Evolutionary conservation across 2,329 filamentous ascomycete species (phyloP).

Genomic region (Claviceps fusiformis): DNA sequence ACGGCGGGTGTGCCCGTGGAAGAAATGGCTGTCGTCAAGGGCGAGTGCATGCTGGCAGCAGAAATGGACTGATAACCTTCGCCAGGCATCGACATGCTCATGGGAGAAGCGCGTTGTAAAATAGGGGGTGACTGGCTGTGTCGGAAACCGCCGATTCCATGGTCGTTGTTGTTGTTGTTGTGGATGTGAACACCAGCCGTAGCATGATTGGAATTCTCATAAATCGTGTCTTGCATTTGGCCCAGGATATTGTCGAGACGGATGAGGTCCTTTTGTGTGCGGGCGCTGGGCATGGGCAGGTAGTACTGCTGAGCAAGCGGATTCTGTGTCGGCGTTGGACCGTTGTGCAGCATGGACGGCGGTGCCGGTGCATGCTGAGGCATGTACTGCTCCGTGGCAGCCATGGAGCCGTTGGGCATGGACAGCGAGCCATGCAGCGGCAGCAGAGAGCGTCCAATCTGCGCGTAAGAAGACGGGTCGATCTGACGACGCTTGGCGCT

Average conservation of each 20-base stretch:
- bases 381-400: constrained; percentile 41
- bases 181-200: constrained; percentile 68
- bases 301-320: constrained; percentile 60
- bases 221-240: constrained; percentile 91
- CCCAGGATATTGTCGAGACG: constrained; percentile 92
- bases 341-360: constrained; percentile 37
- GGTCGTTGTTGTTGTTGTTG: constrained; percentile 42
- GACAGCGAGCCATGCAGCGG: constrained; percentile 61
- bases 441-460: constrained; percentile 79
- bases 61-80: constrained; percentile 29
- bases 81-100: constrained; percentile 20
- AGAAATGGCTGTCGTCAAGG: constrained; percentile 41
- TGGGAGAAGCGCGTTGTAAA: constrained; percentile 23
- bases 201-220: constrained; percentile 77
- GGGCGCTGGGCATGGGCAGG: constrained; percentile 72
- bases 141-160: constrained; percentile 44
- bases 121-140: constrained; percentile 40
- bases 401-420: constrained; percentile 39
- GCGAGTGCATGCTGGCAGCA: constrained; percentile 46
- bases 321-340: constrained; percentile 43
- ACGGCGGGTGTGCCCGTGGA: constrained; percentile 61
- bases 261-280: constrained; percentile 85
- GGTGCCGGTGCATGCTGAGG: constrained; percentile 24
- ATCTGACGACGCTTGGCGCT: constrained; percentile 85
- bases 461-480: constrained; percentile 76